Base-by-base conservation (phyloP, 345 rosid genomes). In the Gossypium thurberi region DNA sequence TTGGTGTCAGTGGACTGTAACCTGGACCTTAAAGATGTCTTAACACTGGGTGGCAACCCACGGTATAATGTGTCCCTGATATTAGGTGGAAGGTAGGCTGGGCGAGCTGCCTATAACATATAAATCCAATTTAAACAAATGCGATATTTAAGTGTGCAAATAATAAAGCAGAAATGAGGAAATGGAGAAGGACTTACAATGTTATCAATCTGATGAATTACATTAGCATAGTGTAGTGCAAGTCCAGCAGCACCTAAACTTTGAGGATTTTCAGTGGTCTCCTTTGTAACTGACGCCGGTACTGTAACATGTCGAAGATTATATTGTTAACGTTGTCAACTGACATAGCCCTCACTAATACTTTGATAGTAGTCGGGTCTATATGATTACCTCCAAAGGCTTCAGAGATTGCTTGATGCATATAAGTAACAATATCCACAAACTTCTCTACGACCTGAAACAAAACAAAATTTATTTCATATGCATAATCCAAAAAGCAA, bases 191-290 rank as follows among this genome's bases (percentile, higher is more conserved):
- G 11, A 76, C 96, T 88, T 79, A 94, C 98, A 65, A 90, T 88
- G 80, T 75, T 94, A 73, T 94, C 97, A 55, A 94, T 92, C 81
- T 89, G 97, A 76, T 87, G 87, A 74, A 94, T 86, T 64, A 94
- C 48, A 78, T 92, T 90, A 79, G 98, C 98, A 66, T 94, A 92
- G 79, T 94, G 98, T 81, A 92, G 80, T 50, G 98, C 89, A 73
- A 94, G 98, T 75, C 97, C 97, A 33, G 88, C 92, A 74, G 66
- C 79, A 55, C 98, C 98, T 72, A 94, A 83, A 66, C 85, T 85
- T 70, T 81, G 86, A 61, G 79, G 77, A 75, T 78, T 72, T 62
- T 72, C 73, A 56, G 66, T 62, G 5, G 67, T 64, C 40, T 76
- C 84, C 70, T 78, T 65, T 14, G 7, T 8, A 47, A 64, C 79